Percentiles rank a stretch among this genome's conserved stretches.
These are phyloP conservation scores for Helianthus tuberosus DNA, from an alignment of 129 eudicot species.

Conservation along the genomic window DNA sequence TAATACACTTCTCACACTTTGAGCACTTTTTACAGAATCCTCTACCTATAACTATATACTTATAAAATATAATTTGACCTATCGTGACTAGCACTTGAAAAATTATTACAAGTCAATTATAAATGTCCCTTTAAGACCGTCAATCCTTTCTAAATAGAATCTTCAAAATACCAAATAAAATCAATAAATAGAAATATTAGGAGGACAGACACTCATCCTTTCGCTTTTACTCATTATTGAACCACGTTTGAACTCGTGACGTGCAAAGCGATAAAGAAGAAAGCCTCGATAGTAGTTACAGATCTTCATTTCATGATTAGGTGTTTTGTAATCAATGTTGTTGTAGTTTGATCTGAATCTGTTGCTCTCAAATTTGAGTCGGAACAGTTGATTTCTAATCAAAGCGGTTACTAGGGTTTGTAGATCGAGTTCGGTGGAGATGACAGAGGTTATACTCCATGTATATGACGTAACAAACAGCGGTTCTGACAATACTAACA, in stretches of 20 bases:
- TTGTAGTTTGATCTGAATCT: background rate
- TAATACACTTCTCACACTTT: no score
- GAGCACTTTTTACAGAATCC: no score
- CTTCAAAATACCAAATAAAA: background rate
- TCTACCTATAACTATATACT: no score
- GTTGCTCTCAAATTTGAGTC: background rate
- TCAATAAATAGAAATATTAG: background rate
- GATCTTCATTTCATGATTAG: slow-evolving; percentile 5
- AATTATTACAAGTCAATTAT: background rate
- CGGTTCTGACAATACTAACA: slow-evolving; percentile 84
- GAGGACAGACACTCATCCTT: slow-evolving; percentile 1
- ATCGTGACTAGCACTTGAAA: background rate
- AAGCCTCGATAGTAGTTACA: slow-evolving; percentile 28
- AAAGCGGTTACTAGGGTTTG: slow-evolving; percentile 39
- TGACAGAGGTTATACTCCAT: slow-evolving; percentile 91
- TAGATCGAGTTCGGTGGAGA: slow-evolving; percentile 42
- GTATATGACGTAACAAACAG: slow-evolving; percentile 93
- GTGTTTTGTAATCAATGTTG: background rate
- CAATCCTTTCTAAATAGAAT: background rate
- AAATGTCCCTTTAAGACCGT: no score
- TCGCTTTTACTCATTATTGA: slow-evolving; percentile 30
- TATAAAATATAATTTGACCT: background rate
- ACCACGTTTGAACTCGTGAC: slow-evolving; percentile 39
- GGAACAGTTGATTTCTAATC: background rate
- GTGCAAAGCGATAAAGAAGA: slow-evolving; percentile 24